Evolutionary conservation across 495 filamentous ascomycete species (phyloP), one percentile per base, ranked within the genome.

Genomic region (Hapsidospora chrysogenum): DNA sequence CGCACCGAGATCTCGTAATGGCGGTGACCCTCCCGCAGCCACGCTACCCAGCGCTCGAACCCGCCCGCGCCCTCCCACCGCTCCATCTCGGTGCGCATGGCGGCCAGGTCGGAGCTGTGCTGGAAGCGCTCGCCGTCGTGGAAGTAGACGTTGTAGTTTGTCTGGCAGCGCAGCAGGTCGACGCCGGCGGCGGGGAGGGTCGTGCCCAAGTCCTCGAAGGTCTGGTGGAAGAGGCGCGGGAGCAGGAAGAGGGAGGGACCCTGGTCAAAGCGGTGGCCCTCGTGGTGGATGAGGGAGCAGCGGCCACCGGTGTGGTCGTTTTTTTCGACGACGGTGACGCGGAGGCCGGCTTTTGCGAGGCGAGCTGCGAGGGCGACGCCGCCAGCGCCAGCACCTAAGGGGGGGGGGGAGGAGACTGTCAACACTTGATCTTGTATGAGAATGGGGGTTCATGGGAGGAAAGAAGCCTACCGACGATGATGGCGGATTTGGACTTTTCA

Each of bases 101-200:
- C 51, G 13, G 69, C 52, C 18, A 71, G 55, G 41, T 80, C 76
- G 13, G 66, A 70, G 17, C 65, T 70, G 10, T 76, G 57, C 34
- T 64, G 54, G 46, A 80, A 70, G 29, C 36, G 41, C 43, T 68
- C 65, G 35, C 68, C 65, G 51, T 79, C 76, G 10, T 60, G 58
- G 50, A 80, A 82, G 63, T 69, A 74, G 21, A 80, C 54, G 25
- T 68, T 62, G 54, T 82, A 82, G 47, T 82, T 82, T 1, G 74
- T 73, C 16, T 76, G 69, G 50, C 77, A 82, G 58, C 73, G 77
- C 34, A 74, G 43, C 6, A 80, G 54, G 38, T 68, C 49, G 14
- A 79, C 57, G 16, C 68, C 69, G 49, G 77, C 76, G 4, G 54
- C 57, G 43, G 66, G 58, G 4, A 78, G 47, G 0, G 60, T 65